phyloP scores from a whole-genome alignment of 2,329 filamentous ascomycete species.

The Hymenoscyphus fructigenus region DNA sequence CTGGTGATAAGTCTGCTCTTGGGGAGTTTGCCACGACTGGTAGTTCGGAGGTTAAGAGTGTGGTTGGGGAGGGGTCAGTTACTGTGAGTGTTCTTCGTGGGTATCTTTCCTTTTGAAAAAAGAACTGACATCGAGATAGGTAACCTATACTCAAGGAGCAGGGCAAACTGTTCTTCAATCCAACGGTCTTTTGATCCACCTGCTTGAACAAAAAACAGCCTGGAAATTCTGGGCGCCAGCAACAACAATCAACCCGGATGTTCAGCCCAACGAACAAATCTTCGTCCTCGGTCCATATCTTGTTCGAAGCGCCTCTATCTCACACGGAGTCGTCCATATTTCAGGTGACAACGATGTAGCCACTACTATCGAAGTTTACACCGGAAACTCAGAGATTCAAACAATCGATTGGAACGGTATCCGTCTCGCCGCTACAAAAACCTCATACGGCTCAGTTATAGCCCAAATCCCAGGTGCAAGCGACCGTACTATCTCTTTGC shows the following conservation, averaged over 20 bases:
- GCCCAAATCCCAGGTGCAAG: slow-evolving; percentile 42
- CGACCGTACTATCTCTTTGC: slow-evolving; percentile 43
- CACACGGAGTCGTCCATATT: slow-evolving; percentile 38
- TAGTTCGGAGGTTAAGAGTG: neutral
- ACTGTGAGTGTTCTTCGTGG: slow-evolving; percentile 11
- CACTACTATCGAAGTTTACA: slow-evolving; percentile 44
- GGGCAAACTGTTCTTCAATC: slow-evolving; percentile 49
- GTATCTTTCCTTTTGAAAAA: neutral
- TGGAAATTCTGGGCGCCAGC: slow-evolving; percentile 57
- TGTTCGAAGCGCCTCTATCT: slow-evolving; percentile 42
- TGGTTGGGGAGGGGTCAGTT: neutral
- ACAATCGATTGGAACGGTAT: slow-evolving; percentile 49
- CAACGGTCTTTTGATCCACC: slow-evolving; percentile 49
- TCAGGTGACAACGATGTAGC: slow-evolving; percentile 43
- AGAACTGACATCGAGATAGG: slow-evolving; percentile 17
- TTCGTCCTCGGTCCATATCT: slow-evolving; percentile 46
- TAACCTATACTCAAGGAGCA: slow-evolving; percentile 48
- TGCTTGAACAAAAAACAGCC: slow-evolving; percentile 52
- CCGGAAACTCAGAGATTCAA: slow-evolving; percentile 41
- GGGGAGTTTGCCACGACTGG: neutral
- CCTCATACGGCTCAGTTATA: slow-evolving; percentile 46
- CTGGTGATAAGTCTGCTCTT: neutral
- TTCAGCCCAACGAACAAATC: slow-evolving; percentile 47
- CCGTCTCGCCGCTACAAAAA: slow-evolving; percentile 38
- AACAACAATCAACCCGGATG: slow-evolving; percentile 45